Evolutionary conservation across 257 asterid species (phyloP).

Genomic region (Solanum ossicruentum): DNA sequence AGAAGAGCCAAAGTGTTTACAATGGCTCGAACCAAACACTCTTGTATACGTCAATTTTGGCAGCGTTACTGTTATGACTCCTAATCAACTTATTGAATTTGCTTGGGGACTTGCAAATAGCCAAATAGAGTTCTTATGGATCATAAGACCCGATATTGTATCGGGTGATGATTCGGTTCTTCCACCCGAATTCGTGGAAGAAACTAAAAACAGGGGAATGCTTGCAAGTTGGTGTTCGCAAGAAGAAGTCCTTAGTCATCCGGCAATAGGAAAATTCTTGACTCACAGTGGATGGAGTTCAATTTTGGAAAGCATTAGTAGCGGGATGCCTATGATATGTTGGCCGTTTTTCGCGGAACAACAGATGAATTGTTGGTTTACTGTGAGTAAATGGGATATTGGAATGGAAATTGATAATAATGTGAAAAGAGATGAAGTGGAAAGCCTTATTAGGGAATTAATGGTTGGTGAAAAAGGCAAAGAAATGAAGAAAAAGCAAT

Average conservation of each 20-base stretch:
- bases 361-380: background rate
- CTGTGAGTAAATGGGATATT: background rate
- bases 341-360: conserved; percentile 9
- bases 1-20: background rate
- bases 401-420: background rate
- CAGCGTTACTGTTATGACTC: background rate
- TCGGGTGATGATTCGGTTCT: background rate
- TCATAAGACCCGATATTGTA: background rate
- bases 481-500: background rate
- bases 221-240: background rate
- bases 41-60: background rate
- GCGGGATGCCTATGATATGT: background rate
- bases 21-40: background rate
- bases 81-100: background rate
- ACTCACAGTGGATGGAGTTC: conserved; percentile 3
- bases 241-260: background rate
- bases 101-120: background rate
- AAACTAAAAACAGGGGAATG: background rate
- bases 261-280: background rate
- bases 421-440: background rate
- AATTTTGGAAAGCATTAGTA: background rate
- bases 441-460: background rate
- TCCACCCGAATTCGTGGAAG: background rate
- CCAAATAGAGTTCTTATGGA: background rate
- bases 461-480: background rate